Evolutionary conservation across 2,329 filamentous ascomycete species (phyloP).

Genomic region (Nemania sp.): DNA sequence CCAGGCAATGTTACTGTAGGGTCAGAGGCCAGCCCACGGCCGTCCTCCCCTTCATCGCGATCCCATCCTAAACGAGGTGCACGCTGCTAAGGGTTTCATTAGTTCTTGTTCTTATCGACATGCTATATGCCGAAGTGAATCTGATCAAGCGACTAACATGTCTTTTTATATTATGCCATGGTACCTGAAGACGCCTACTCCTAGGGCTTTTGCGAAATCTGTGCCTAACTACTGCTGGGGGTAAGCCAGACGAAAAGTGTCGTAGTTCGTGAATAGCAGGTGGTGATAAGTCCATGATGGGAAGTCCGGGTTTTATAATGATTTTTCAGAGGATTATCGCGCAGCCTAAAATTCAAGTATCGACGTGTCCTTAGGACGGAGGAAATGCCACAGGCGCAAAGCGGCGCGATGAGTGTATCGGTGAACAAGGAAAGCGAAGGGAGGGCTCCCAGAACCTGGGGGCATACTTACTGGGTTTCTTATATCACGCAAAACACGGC

Average conservation of each 20-base stretch:
- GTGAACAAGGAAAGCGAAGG: constrained; percentile 17
- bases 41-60: constrained; percentile 29
- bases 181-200: neutral
- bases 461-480: neutral
- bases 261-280: neutral
- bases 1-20: constrained; percentile 40
- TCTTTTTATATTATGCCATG: constrained; percentile 7
- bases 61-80: constrained; percentile 28
- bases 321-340: neutral
- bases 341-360: neutral
- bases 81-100: constrained; percentile 6
- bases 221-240: constrained; percentile 12
- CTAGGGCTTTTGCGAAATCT: constrained; percentile 20
- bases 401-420: constrained; percentile 24
- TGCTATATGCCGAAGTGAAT: neutral
- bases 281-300: constrained; percentile 24
- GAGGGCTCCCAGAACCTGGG: constrained; percentile 5
- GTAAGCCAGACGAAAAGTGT: constrained; percentile 4
- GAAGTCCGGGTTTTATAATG: constrained; percentile 9
- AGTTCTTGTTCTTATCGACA: neutral
- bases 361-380: constrained; percentile 2
- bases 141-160: constrained; percentile 18
- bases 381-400: constrained; percentile 1
- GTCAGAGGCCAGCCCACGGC: constrained; percentile 34
- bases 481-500: constrained; percentile 3